Evolutionary conservation across 192 early-diverging fungal genomes (phyloP).

Genomic region (Coemansia sp.): DNA sequence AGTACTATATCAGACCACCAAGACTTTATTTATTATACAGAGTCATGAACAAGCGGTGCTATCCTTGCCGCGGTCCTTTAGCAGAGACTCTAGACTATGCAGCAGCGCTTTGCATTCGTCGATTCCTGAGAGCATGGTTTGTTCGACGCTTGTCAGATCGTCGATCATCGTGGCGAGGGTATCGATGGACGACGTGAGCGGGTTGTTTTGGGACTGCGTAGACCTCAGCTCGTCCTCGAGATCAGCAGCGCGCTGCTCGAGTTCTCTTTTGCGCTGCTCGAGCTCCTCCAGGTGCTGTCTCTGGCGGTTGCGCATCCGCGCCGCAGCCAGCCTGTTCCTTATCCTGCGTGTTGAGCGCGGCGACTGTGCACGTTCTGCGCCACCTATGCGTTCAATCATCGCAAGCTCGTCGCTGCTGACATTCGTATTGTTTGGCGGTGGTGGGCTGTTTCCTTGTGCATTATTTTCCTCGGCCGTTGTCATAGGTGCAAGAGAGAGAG

Average conservation of each 20-base stretch:
- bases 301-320: conserved; percentile 49
- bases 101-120: conserved; percentile 45
- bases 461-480: neutral
- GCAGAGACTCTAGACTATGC: conserved; percentile 27
- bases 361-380: conserved; percentile 17
- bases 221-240: conserved; percentile 31
- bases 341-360: conserved; percentile 37
- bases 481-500: neutral
- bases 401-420: neutral
- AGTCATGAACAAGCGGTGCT: neutral
- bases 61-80: neutral
- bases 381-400: neutral
- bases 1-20: no score
- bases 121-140: conserved; percentile 39
- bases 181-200: conserved; percentile 30
- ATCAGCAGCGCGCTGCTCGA: conserved; percentile 31
- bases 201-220: conserved; percentile 37
- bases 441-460: neutral
- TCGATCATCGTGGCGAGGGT: conserved; percentile 41
- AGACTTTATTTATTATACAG: no score
- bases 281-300: conserved; percentile 45
- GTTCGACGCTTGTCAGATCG: conserved; percentile 38
- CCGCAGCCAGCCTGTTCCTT: conserved; percentile 41
- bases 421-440: neutral
- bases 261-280: conserved; percentile 34